Evolutionary conservation across 2,329 filamentous ascomycete genomes (phyloP), one percentile per base, ranked within the genome.

Genomic region (Madurella mycetomatis): DNA sequence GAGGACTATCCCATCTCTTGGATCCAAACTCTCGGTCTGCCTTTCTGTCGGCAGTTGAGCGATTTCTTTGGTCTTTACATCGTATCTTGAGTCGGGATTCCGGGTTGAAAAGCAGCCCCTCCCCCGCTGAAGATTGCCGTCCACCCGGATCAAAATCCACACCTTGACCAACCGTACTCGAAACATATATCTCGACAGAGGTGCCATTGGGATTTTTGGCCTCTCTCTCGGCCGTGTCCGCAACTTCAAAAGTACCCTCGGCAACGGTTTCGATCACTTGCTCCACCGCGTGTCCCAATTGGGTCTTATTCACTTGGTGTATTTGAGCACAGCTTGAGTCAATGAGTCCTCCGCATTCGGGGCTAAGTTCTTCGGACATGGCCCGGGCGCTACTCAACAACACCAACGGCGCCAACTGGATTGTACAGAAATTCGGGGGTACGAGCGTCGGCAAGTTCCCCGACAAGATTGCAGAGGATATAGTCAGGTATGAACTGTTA

Each of bases 371-470:
- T 13, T 51, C 49, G 34, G 54, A 57, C 41, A 68, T 68, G 66
- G 58, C 54, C 30, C 48, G 57, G 57, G 18, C 61, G 11, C 50
- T 60, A 16, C 32, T 65, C 30, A 66, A 62, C 49, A 69, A 69
- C 56, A 46, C 49, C 49, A 65, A 67, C 52, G 55, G 59, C 45
- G 74, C 76, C 60, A 78, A 78, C 62, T 96, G 91, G 92, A 80
- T 95, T 31, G 88, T 96, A 48, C 91, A 96, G 71, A 96, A 96
- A 73, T 96, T 95, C 71, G 92, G 92, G 59, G 92, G 92, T 49
- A 99, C 92, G 49, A 95, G 90, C 68, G 88, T 97, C 49, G 94
- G 92, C 64, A 97, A 97, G 74, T 96, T 95, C 66, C 86, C 92
- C 49, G 80, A 83, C 63, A 86, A 87, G 69, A 87, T 88, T 64